Base-by-base conservation (phyloP, 805 yeast genomes). In the Danielozyma ontarioensis region DNA sequence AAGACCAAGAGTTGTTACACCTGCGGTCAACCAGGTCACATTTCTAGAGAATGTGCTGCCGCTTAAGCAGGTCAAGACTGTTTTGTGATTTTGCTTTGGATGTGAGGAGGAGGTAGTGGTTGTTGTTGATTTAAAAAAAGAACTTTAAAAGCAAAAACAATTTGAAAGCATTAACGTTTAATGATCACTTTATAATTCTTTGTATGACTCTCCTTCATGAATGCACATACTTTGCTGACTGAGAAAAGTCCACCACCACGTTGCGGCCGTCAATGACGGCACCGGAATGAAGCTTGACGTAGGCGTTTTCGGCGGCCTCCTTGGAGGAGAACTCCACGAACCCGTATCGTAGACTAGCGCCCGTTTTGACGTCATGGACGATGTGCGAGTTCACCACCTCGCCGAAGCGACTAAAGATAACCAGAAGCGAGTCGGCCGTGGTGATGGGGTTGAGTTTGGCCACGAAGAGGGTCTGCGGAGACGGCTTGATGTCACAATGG, bases 11-110 rank as follows among this genome's bases (percentile, higher is more conserved):
- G 80, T 40, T 81, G 88, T 65, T 81, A 80, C 76, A 74, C 69
- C 60, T 81, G 88, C 65, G 82, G 83, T 51, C 70, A 76, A 56
- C 60, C 83, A 34, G 97, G 96, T 46, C 97, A 88, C 69, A 80
- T 88, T 53, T 84, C 95, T 50, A 81, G 75, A 68, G 87, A 80
- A 54, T 85, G 95, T 60, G 50, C 44, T 31, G 53, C 14, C 25
- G n/a, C 22, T 19, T 19, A 19, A 19, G 22, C n/a, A n/a, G n/a
- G n/a, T n/a, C n/a, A n/a, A n/a, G n/a, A n/a, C n/a, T 19, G 22
- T 6, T 10, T 6, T 6, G 22, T 19, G 22, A 23, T 24, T 13
- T 13, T 14, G 12, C 8, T 24, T 32, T 36, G 23, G 14, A 14
- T 17, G 24, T 21, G 25, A 22, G 27, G 27, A 23, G 14, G 34